Percentiles rank a stretch among this genome's conserved stretches.
phyloP scores from a whole-genome alignment of 208 protist species.

The Trypanosoma platydactyli region DNA sequence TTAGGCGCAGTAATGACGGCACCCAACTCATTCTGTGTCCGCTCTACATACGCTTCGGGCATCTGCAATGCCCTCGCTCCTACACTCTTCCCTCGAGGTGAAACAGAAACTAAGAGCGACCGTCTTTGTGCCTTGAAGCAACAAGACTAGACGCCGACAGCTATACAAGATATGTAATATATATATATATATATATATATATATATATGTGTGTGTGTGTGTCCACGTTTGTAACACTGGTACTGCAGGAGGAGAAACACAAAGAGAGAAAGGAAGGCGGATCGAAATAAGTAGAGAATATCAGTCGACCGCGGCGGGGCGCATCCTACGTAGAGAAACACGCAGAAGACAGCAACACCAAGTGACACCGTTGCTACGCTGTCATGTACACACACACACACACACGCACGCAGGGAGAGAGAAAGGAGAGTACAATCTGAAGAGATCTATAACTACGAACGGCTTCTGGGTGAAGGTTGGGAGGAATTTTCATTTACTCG shows the following conservation, averaged over 20 bases:
- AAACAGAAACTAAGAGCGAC: background rate
- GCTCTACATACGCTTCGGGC: slow-evolving; percentile 55
- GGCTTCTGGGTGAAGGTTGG: no score
- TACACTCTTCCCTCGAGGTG: background rate
- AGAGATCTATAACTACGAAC: no score
- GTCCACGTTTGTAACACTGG: no score
- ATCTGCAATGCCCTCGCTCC: slow-evolving; percentile 1
- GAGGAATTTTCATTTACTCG: background rate
- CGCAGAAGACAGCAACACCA: no score
- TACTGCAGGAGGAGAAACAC: background rate
- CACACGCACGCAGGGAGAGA: no score
- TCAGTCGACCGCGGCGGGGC: background rate
- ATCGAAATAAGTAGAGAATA: background rate
- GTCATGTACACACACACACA: no score
- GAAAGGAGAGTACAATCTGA: no score
- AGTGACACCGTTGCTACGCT: no score
- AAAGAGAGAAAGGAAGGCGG: background rate
- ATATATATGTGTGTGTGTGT: no score
- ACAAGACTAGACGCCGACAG: no score
- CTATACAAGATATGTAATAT: slow-evolving; percentile 3
- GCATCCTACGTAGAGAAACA: no score
- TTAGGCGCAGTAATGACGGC: slow-evolving; percentile 77
- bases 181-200: slow-evolving; percentile 17
- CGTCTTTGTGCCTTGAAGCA: slow-evolving; percentile 1
- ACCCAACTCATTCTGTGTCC: slow-evolving; percentile 78